A percentile compares a stretch with the other conserved stretches of the same genome.
phyloP scores from a whole-genome alignment of 805 yeast genomes.

The Metschnikowia lunata region DNA sequence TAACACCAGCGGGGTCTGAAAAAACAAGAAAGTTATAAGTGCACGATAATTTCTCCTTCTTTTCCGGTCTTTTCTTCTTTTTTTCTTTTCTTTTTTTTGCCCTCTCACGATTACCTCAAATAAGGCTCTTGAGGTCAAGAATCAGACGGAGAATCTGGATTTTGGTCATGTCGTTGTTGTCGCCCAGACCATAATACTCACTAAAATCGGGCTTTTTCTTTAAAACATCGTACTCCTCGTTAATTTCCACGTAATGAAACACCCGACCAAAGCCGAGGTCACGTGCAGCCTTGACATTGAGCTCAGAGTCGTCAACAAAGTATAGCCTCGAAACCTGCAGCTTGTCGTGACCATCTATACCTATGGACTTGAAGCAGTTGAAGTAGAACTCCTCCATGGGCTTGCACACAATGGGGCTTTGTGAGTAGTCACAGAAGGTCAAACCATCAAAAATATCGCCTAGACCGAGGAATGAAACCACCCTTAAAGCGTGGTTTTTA shows the following conservation, averaged over 20 bases:
- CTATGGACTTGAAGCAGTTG: slow-evolving; percentile 61
- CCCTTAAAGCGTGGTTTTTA: slow-evolving; percentile 82
- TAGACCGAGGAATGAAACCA: slow-evolving; percentile 71
- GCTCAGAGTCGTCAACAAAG: slow-evolving; percentile 83
- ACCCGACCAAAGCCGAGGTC: slow-evolving; percentile 68
- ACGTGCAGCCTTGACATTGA: slow-evolving; percentile 72
- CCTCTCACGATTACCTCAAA: background rate
- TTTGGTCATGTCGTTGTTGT: slow-evolving; percentile 25
- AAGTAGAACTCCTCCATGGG: slow-evolving; percentile 75
- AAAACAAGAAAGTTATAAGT: background rate
- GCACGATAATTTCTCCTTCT: background rate
- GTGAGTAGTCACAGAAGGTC: slow-evolving; percentile 83
- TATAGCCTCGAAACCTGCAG: slow-evolving; percentile 47
- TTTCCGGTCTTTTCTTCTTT: background rate
- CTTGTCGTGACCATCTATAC: slow-evolving; percentile 35
- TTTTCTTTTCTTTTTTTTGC: too few species aligned
- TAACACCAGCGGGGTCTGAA: background rate
- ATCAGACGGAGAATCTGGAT: slow-evolving; percentile 55
- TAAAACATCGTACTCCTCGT: slow-evolving; percentile 44
- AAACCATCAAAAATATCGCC: slow-evolving; percentile 95
- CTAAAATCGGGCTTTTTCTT: slow-evolving; percentile 24
- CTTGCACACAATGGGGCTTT: slow-evolving; percentile 73
- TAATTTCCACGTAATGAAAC: slow-evolving; percentile 72
- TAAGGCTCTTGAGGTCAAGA: slow-evolving; percentile 43
- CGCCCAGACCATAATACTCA: slow-evolving; percentile 33